These are phyloP conservation scores for Fragosphaeria purpurea DNA, from an alignment of 2,329 filamentous ascomycete genomes.

Conservation along the genomic window DNA sequence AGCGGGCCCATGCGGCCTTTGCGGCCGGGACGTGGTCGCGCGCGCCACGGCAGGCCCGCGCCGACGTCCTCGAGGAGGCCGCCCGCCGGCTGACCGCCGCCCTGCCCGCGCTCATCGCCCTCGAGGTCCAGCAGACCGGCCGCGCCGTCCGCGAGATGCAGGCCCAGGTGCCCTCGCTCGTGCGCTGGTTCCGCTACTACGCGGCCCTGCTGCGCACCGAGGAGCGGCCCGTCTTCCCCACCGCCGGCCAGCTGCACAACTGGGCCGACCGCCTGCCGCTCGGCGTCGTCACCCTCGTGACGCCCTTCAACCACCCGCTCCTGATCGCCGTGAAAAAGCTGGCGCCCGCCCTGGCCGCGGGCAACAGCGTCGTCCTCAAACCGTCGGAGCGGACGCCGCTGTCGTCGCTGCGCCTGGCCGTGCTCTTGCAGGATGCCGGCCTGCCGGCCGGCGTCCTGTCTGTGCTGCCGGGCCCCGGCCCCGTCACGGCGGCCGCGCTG, in stretches of 20 bases:
- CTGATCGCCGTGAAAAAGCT: slow-evolving; percentile 51
- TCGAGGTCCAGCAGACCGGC: slow-evolving; percentile 60
- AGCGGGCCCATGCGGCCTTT: slow-evolving; percentile 35
- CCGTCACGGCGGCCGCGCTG: slow-evolving; percentile 41
- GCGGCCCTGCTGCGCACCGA: slow-evolving; percentile 57
- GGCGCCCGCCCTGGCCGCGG: slow-evolving; percentile 48
- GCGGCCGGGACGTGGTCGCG: slow-evolving; percentile 45
- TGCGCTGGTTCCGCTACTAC: slow-evolving; percentile 64
- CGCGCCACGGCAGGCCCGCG: slow-evolving; percentile 45
- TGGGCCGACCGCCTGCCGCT: slow-evolving; percentile 44
- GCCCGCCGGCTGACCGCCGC: slow-evolving; percentile 42
- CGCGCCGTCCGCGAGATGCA: slow-evolving; percentile 60
- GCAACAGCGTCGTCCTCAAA: slow-evolving; percentile 52
- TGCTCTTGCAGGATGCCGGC: slow-evolving; percentile 54
- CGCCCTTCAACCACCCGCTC: slow-evolving; percentile 49
- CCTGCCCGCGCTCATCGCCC: slow-evolving; percentile 46
- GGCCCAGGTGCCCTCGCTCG: slow-evolving; percentile 55
- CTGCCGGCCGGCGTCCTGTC: slow-evolving; percentile 62
- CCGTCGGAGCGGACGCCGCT: slow-evolving; percentile 54
- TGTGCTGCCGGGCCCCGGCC: slow-evolving; percentile 46
- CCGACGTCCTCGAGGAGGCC: slow-evolving; percentile 51
- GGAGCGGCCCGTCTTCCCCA: slow-evolving; percentile 56
- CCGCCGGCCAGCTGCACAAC: slow-evolving; percentile 49
- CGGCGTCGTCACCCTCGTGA: slow-evolving; percentile 47
- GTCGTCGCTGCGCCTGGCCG: slow-evolving; percentile 48